Evolutionary conservation across 108 stramenopile species (phyloP).

Genomic region (Cylindrotheca closterium): DNA sequence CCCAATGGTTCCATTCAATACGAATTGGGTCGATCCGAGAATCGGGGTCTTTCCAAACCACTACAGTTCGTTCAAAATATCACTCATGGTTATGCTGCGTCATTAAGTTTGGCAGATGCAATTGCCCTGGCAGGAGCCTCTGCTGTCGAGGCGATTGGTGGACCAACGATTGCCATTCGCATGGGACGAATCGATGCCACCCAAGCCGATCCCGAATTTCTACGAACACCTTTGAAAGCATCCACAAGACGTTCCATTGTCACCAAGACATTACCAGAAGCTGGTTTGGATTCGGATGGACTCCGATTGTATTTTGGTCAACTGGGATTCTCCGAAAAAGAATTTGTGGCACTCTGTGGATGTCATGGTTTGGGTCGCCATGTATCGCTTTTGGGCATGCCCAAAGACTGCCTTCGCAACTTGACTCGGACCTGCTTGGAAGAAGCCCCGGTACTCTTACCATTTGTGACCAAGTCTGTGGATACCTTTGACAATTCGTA

Average conservation of each 20-base stretch:
- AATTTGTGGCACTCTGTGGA: slow-evolving; percentile 55
- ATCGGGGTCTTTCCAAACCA: slow-evolving; percentile 49
- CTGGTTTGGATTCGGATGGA: slow-evolving; percentile 55
- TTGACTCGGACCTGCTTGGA: slow-evolving; percentile 58
- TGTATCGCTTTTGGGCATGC: slow-evolving; percentile 56
- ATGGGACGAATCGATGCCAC: slow-evolving; percentile 42
- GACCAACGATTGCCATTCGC: slow-evolving; percentile 45
- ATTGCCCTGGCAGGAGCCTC: slow-evolving; percentile 54
- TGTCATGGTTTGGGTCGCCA: slow-evolving; percentile 63
- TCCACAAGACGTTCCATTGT: slow-evolving; percentile 35
- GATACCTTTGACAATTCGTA: slow-evolving; percentile 48
- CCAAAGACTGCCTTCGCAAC: slow-evolving; percentile 48
- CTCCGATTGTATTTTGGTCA: slow-evolving; percentile 58
- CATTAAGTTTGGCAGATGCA: slow-evolving; percentile 51
- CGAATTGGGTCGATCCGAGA: slow-evolving; percentile 57
- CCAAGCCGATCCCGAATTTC: slow-evolving; percentile 30
- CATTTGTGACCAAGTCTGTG: slow-evolving; percentile 48
- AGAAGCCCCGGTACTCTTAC: slow-evolving; percentile 55
- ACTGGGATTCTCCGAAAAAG: slow-evolving; percentile 47
- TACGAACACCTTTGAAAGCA: slow-evolving; percentile 6
- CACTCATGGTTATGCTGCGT: not conserved
- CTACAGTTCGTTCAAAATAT: slow-evolving; percentile 38
- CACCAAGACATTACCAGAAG: slow-evolving; percentile 47
- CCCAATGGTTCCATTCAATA: slow-evolving; percentile 65
- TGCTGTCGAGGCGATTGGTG: slow-evolving; percentile 45